Evolutionary conservation across 2,329 filamentous ascomycete species (phyloP).

Genomic region (Apiospora pterosperma): DNA sequence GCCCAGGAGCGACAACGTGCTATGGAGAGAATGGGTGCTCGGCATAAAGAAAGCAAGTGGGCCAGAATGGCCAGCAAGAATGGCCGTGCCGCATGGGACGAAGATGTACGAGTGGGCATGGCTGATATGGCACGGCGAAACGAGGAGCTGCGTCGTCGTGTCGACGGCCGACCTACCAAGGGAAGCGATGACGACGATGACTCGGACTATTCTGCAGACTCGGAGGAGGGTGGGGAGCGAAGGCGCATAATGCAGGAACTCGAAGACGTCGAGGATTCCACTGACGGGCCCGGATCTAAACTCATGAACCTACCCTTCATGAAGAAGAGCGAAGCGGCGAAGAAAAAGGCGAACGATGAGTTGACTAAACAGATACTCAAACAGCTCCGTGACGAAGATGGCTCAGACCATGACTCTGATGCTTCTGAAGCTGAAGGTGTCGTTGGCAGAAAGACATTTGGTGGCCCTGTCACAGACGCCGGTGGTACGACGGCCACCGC

Average conservation of each 20-base stretch:
- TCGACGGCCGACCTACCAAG: conserved; percentile 61
- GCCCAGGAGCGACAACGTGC: conserved; percentile 71
- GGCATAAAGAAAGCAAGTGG: conserved; percentile 89
- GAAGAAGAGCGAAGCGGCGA: conserved; percentile 78
- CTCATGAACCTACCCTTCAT: conserved; percentile 91
- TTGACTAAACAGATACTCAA: conserved; percentile 62
- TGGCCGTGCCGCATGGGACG: conserved; percentile 82
- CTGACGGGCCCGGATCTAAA: conserved; percentile 58
- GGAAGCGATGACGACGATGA: conserved; percentile 36
- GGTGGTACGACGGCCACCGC: conserved; percentile 17
- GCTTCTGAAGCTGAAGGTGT: conserved; percentile 51
- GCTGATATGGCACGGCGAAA: conserved; percentile 79
- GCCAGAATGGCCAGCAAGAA: conserved; percentile 78
- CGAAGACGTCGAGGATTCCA: conserved; percentile 40
- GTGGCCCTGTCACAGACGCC: conserved; percentile 39
- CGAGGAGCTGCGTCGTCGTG: conserved; percentile 75
- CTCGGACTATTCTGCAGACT: conserved; percentile 54
- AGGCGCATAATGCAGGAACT: conserved; percentile 46
- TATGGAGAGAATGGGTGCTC: conserved; percentile 78
- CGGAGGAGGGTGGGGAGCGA: conserved; percentile 50
- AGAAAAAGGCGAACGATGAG: conserved; percentile 77
- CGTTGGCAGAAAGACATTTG: conserved; percentile 69
- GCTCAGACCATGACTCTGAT: conserved; percentile 49
- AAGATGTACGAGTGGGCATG: conserved; percentile 74
- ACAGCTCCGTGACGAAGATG: conserved; percentile 61